Conservation (phyloP, 257 asterid species). For the Sherardia arvensis region DNA sequence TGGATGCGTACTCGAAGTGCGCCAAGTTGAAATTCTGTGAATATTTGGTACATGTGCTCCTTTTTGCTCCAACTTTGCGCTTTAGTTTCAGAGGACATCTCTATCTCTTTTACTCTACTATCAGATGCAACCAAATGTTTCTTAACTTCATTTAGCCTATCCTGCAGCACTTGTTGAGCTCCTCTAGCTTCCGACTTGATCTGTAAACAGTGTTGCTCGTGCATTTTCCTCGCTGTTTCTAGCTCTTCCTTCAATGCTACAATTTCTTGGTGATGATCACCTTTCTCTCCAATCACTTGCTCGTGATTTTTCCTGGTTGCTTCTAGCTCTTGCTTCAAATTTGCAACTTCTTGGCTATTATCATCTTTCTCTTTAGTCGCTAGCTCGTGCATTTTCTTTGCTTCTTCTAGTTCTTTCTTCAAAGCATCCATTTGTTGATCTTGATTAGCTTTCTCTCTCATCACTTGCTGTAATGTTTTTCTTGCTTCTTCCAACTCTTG, state of each 20-base stretch:
- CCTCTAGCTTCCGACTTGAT: constrained; percentile 30
- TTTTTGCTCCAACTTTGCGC: constrained; percentile 54
- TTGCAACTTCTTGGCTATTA: constrained; percentile 13
- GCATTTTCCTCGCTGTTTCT: constrained; percentile 24
- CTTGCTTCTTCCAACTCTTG: neutral
- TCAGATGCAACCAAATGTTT: constrained; percentile 30
- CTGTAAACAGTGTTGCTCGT: constrained; percentile 27
- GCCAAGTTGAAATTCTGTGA: constrained; percentile 77
- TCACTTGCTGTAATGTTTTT: neutral
- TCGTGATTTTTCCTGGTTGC: neutral
- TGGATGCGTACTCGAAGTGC: constrained; percentile 58
- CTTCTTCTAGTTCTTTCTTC: neutral
- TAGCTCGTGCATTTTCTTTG: neutral
- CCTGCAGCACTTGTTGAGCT: constrained; percentile 48
- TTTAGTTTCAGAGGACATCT: constrained; percentile 38
- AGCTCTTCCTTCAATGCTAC: constrained; percentile 25
- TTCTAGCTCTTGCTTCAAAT: neutral
- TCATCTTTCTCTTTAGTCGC: constrained; percentile 26
- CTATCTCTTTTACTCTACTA: constrained; percentile 43
- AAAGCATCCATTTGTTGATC: neutral
- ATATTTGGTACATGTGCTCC: constrained; percentile 45
- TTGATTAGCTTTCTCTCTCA: neutral
- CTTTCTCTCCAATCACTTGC: neutral
- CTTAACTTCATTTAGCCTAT: constrained; percentile 38
- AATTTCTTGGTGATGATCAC: constrained; percentile 1